A percentile compares a stretch with the other conserved stretches of the same genome.
Evolutionary conservation across 805 yeast species (phyloP).

Genomic region (Wickerhamiella kazuoi): DNA sequence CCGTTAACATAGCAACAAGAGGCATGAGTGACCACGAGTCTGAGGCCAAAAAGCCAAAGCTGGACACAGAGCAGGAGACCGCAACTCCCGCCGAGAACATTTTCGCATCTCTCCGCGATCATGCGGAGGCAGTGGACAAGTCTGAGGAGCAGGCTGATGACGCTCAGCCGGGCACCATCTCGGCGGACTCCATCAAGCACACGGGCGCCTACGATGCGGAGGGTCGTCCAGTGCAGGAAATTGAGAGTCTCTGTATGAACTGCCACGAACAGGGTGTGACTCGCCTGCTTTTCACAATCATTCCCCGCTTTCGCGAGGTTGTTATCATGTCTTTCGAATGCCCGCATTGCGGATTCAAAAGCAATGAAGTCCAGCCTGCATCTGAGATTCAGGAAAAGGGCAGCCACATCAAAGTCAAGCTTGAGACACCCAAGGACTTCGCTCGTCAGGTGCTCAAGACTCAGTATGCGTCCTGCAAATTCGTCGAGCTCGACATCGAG

Average conservation of each 20-base stretch:
- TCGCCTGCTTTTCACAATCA: slow-evolving; percentile 63
- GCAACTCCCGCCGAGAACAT: slow-evolving; percentile 5
- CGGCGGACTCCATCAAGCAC: slow-evolving; percentile 31
- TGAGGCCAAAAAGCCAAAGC: slow-evolving; percentile 3
- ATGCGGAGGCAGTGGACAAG: neutral
- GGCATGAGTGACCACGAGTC: neutral
- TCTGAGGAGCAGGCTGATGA: slow-evolving; percentile 18
- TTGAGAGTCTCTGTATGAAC: slow-evolving; percentile 90
- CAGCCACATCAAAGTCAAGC: slow-evolving; percentile 44
- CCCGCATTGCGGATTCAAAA: slow-evolving; percentile 83
- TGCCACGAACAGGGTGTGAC: slow-evolving; percentile 79
- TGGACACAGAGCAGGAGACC: neutral
- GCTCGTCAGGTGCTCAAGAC: slow-evolving; percentile 84
- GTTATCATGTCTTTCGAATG: slow-evolving; percentile 90
- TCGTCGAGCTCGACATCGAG: slow-evolving; percentile 74
- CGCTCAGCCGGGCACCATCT: slow-evolving; percentile 35
- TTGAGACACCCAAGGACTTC: slow-evolving; percentile 56
- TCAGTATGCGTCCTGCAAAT: slow-evolving; percentile 65
- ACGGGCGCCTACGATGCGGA: slow-evolving; percentile 71
- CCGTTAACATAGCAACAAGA: neutral
- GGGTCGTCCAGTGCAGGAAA: slow-evolving; percentile 91
- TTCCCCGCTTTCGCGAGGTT: slow-evolving; percentile 83
- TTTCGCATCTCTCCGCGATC: slow-evolving; percentile 10
- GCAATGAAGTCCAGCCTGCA: slow-evolving; percentile 93
- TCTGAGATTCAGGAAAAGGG: slow-evolving; percentile 83